These are phyloP conservation scores for Boletus sensibilis DNA, from an alignment of 768 basidiomycete genomes.

Conservation along the genomic window DNA sequence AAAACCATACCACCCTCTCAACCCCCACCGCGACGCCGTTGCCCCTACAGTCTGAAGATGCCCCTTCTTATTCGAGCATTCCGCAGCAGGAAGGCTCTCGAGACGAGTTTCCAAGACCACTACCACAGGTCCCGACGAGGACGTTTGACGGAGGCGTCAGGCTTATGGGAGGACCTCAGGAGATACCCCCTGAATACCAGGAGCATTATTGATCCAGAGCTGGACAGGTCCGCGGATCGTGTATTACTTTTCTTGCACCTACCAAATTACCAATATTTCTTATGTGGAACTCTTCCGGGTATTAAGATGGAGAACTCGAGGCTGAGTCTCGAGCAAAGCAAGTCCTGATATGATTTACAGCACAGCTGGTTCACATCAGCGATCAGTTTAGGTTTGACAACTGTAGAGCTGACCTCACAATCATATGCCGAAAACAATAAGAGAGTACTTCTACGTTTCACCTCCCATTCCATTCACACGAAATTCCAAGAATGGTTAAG, in stretches of 20 bases:
- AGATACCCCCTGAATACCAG: constrained; percentile 4
- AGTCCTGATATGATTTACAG: neutral
- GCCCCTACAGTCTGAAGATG: neutral
- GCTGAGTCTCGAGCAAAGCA: too few relatives aligned
- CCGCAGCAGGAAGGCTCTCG: neutral
- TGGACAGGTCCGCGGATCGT: too few relatives aligned
- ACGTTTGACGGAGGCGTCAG: constrained; percentile 4
- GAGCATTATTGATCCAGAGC: neutral
- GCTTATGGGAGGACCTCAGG: neutral
- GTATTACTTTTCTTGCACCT: neutral
- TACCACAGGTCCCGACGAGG: neutral
- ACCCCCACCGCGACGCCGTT: neutral
- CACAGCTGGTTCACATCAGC: neutral
- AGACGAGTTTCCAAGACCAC: neutral
- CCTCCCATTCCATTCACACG: neutral
- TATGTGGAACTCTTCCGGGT: neutral
- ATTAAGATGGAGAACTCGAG: neutral
- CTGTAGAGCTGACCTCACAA: neutral
- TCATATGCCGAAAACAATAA: neutral
- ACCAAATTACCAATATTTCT: neutral
- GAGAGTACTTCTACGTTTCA: neutral
- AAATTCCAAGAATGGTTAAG: neutral
- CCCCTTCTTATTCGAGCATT: neutral
- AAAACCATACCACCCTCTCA: neutral
- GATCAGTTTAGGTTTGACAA: neutral